Evolutionary conservation across 2,329 filamentous ascomycete genomes (phyloP).

Genomic region (Colletotrichum spinosum): DNA sequence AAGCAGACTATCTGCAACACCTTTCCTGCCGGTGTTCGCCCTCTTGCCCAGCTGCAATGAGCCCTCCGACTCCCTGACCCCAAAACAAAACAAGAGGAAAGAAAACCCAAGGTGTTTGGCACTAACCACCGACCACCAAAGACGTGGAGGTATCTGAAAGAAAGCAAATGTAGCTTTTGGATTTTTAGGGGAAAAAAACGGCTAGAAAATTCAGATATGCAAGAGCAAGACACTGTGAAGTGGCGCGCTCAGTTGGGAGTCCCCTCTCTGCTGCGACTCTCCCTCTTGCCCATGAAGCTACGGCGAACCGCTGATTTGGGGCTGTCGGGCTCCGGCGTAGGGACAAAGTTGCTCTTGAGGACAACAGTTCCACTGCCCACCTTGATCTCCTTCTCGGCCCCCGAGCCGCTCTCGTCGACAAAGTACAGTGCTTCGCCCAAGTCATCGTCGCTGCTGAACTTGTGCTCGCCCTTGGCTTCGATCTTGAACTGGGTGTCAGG

Average conservation of each 20-base stretch:
- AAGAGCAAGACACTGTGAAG: neutral
- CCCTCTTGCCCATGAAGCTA: slow-evolving; percentile 67
- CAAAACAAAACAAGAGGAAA: slow-evolving; percentile 3
- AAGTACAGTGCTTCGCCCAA: slow-evolving; percentile 91
- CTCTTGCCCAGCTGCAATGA: slow-evolving; percentile 1
- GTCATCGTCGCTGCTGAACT: slow-evolving; percentile 84
- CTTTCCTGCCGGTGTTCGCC: slow-evolving; percentile 12
- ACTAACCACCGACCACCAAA: slow-evolving; percentile 3
- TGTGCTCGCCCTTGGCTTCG: slow-evolving; percentile 85
- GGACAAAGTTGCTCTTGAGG: slow-evolving; percentile 78
- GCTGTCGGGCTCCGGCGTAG: slow-evolving; percentile 55
- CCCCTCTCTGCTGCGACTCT: slow-evolving; percentile 60
- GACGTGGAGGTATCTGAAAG: slow-evolving; percentile 32
- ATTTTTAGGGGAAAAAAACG: slow-evolving; percentile 10
- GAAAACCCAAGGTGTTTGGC: slow-evolving; percentile 16
- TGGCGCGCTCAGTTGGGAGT: slow-evolving; percentile 42
- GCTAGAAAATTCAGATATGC: neutral
- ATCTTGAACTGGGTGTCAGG: slow-evolving; percentile 90
- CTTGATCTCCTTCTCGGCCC: slow-evolving; percentile 77
- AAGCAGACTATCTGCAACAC: slow-evolving; percentile 12
- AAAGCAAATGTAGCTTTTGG: slow-evolving; percentile 21
- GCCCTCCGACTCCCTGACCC: slow-evolving; percentile 21
- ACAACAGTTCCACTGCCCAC: slow-evolving; percentile 80
- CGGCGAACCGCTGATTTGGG: slow-evolving; percentile 61
- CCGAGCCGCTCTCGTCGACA: slow-evolving; percentile 81